Evolutionary conservation across 345 rosid species (phyloP), one percentile per base, ranked within the genome.

Genomic region (Salix exigua): DNA sequence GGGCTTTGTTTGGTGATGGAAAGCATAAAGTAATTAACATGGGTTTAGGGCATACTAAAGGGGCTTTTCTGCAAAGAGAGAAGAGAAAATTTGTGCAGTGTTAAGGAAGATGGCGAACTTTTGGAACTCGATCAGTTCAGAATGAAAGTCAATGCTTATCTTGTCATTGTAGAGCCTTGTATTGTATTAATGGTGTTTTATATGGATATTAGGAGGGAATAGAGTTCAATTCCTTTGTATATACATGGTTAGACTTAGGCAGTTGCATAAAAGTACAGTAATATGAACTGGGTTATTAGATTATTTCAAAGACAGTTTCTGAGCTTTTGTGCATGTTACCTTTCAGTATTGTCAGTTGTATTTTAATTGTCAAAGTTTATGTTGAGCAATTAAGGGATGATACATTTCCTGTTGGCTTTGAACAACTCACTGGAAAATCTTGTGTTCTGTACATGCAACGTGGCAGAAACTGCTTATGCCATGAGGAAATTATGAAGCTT

Each of bases 261-360:
- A 64, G 61, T 40, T 70, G 75, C 68, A 38, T 53, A 5, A 5
- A 68, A 77, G 75, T 77, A 66, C 74, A 74, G 66, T 13, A 40
- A 62, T 68, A 42, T 62, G 19, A 48, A 30, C 50, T 25, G 66
- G 23, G 42, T 66, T 38, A 10, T 14, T 25, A 23, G 28, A 12
- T 40, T 60, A 38, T 62, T 61, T 26, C 68, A 23, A 26, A 8
- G 25, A 21, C 51, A 50, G 61, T n/a, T 58, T 58, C 16, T 23
- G 4, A 23, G 63, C 28, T 55, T 55, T n/a, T 23, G 63, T 58
- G 14, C 0, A 58, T 23, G 63, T 10, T 23, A 9, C 63, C 63
- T 58, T 10, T 58, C 63, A 23, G 63, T 23, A 58, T 4, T n/a
- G 28, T 26, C 28, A 12, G 14, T 11, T 3, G 63, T 58, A 58